Conservation (phyloP, 305 asterid genomes). For the Striga hermonthica region DNA sequence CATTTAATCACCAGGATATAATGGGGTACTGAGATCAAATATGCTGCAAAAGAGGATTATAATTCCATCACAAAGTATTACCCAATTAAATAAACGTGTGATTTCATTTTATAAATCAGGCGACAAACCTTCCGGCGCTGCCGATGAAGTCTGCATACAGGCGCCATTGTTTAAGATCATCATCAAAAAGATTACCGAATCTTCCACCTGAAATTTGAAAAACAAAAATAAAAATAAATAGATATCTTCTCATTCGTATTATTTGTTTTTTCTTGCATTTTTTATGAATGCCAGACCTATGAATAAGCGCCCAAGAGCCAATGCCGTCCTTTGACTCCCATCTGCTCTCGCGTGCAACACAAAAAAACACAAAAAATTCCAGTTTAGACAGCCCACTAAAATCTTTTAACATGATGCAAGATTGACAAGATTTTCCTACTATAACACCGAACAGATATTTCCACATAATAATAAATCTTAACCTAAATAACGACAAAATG, state of each 20-base stretch:
- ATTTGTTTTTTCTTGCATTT: conserved; percentile 25
- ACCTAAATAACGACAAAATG: conserved; percentile 18
- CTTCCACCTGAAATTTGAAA: conserved; percentile 69
- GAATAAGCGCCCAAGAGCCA: conserved; percentile 91
- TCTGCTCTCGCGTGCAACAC: conserved; percentile 36
- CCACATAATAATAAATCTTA: conserved; percentile 8
- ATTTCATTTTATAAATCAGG: conserved; percentile 10
- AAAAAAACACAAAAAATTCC: conserved; percentile 24
- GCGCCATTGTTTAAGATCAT: conserved; percentile 98
- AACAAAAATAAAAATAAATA: conserved; percentile 1
- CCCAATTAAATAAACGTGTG: conserved; percentile 16
- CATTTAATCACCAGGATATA: conserved; percentile 81
- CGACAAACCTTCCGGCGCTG: conserved; percentile 76
- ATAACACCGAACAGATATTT: conserved; percentile 6
- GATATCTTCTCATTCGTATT: conserved; percentile 28
- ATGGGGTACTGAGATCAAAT: conserved; percentile 81
- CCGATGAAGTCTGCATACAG: conserved; percentile 94
- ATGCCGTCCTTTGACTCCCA: conserved; percentile 98
- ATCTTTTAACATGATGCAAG: conserved; percentile 26
- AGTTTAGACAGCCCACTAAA: conserved; percentile 6
- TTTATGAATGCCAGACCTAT: conserved; percentile 57
- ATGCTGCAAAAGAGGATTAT: conserved; percentile 57
- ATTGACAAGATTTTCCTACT: conserved; percentile 8
- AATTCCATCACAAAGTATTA: conserved; percentile 19
- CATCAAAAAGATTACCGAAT: conserved; percentile 88